Evolutionary conservation across 768 basidiomycete species (phyloP), one percentile per base, ranked within the genome.

Genomic region (Paxillus rubicundulus): DNA sequence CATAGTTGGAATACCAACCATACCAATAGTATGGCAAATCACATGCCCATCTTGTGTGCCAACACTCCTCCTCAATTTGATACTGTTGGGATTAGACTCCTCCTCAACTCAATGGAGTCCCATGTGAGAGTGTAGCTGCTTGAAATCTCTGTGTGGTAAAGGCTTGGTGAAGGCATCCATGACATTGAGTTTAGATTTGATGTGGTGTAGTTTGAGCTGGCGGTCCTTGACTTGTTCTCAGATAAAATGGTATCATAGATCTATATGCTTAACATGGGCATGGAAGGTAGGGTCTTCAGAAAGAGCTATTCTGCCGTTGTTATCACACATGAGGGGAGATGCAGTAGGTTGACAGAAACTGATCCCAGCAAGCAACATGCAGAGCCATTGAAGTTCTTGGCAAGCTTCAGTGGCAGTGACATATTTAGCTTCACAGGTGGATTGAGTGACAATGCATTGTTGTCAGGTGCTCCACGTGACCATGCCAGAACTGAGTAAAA

Each of bases 381-480:
- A 54, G 5, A 72, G 50, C 76, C 76, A 79, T 3, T 75, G 13
- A 2, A 61, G 65, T 55, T 78, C 65, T 45, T 70, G 62, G 0
- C 67, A 45, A 0, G 68, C 68, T 32, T 75, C 63, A 0, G 64
- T 49, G 0, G 62, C 54, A 1, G 74, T 72, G 17, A 76, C 66
- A 58, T 76, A 78, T 63, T 80, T 77, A 0, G 74, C 72, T 57
- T 81, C 74, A 2, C 65, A 67, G 1, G 70, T 76, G 0, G 75
- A 80, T 0, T 66, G 56, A 0, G 78, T 59, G n/a, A 76, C 64
- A 1, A 65, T 66, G 2, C 54, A 42, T 58, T 82, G 80, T 45
- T 72, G 64, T 45, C 69, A 64, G 0, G 72, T 70, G 27, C 61
- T 61, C 49, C 72, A 74, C 0, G 67, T 62, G 4, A 71, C 49